Evolutionary conservation across 495 filamentous ascomycete species (phyloP), one percentile per base, ranked within the genome.

Genomic region (Aspergillus kassunensis): DNA sequence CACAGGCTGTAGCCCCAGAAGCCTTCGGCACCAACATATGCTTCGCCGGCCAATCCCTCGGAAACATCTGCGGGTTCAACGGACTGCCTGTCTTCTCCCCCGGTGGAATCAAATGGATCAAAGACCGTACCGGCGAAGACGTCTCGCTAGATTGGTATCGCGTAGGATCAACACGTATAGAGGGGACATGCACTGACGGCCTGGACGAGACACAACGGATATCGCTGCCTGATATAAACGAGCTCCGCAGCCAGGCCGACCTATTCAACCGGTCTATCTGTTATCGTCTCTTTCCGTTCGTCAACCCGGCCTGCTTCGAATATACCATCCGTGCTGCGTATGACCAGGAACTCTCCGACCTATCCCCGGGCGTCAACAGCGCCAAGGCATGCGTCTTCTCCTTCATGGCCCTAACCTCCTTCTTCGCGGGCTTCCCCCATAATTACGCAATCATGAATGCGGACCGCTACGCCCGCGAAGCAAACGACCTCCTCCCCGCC

Each of bases 41-140:
- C n/a, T 45, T 30, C 13, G 23, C 46, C 9, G 47, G 35, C 5
- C 37, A 51, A 11, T 31, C 36, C 21, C 23, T 43, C 6, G 30
- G 31, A 12, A 53, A 40, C 9, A 29, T 46, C 20, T 34, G 42
- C 21, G 34, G 30, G 6, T 54, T 47, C 25, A 48, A 42, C 13
- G 51, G 51, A 12, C 18, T 54, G 18, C 51, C 51, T 0, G 46
- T 54, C 35, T 54, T 54, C 43, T 54, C 51, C 3, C 13, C 51
- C 2, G 36, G 29, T 12, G 37, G 43, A 3, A 21, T 18, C 6
- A 6, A 33, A 5, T 54, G 43, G 43, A 47, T 54, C 11, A 40
- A 21, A 10, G n/a, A 34, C 9, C 34, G 43, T 6, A 54, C 51
- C 4, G 43, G 51, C 4, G 23, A 54, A n/a, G 34, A 37, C 1